Evolutionary conservation across 169 alveolate species (phyloP).

Genomic region (Eimeria maxima): DNA sequence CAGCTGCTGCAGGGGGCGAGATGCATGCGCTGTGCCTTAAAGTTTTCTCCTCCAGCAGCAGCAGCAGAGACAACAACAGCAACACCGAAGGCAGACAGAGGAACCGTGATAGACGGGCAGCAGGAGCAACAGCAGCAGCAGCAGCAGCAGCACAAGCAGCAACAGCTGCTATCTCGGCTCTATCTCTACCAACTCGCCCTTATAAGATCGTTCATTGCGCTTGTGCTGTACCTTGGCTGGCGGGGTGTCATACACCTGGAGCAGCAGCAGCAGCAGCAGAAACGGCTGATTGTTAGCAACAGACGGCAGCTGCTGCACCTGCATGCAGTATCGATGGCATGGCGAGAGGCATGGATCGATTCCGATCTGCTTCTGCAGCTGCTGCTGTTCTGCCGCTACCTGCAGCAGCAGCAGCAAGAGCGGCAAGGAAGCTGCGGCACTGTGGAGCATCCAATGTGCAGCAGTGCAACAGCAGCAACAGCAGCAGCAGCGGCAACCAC

Average conservation of each 20-base stretch:
- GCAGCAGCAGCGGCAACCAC: too few relatives aligned
- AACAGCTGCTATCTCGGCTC: not conserved
- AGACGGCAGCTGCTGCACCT: constrained; percentile 18
- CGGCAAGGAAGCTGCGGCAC: not conserved
- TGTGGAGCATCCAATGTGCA: too few relatives aligned
- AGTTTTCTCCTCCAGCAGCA: not conserved
- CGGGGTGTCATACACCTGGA: not conserved
- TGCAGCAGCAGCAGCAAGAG: constrained; percentile 58
- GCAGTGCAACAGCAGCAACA: too few relatives aligned
- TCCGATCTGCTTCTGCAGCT: too few relatives aligned
- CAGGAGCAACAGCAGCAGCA: constrained; percentile 35
- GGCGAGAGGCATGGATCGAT: constrained; percentile 27
- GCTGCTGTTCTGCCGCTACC: constrained; percentile 8
- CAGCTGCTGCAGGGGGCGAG: constrained; percentile 57
- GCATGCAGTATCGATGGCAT: constrained; percentile 32
- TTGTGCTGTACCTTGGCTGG: constrained; percentile 52
- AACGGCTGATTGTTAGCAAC: not conserved
- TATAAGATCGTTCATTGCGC: not conserved
- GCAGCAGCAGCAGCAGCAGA: constrained; percentile 50
- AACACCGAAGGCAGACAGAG: not conserved
- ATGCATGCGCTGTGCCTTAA: constrained; percentile 17
- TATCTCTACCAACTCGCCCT: constrained; percentile 2
- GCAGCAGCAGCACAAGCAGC: constrained; percentile 66
- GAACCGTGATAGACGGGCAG: not conserved
- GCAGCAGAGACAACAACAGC: constrained; percentile 21